Percentiles rank a stretch among this genome's conserved stretches.
These are phyloP conservation scores for Alternaria incomplexa DNA, from an alignment of 2,329 filamentous ascomycete genomes.

Conservation along the genomic window DNA sequence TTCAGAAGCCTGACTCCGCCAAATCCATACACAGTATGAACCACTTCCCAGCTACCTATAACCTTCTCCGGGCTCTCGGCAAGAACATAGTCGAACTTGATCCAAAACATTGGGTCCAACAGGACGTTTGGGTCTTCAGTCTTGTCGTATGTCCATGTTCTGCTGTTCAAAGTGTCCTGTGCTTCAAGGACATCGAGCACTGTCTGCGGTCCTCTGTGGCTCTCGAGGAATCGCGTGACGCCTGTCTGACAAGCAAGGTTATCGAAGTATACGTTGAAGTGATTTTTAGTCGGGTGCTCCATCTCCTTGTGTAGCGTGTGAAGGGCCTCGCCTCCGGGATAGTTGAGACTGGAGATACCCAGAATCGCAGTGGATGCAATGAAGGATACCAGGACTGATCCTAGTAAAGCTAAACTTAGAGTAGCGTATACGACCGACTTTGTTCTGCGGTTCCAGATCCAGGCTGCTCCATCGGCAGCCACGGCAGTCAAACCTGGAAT, in stretches of 20 bases:
- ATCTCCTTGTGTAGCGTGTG: slow-evolving; percentile 47
- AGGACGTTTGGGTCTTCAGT: slow-evolving; percentile 59
- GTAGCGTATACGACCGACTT: slow-evolving; percentile 66
- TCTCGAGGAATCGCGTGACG: slow-evolving; percentile 63
- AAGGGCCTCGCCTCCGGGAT: slow-evolving; percentile 87
- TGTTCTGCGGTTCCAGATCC: slow-evolving; percentile 64
- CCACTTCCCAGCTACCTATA: slow-evolving; percentile 60
- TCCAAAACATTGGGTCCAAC: slow-evolving; percentile 62
- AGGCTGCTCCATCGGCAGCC: slow-evolving; percentile 74
- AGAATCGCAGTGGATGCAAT: slow-evolving; percentile 70
- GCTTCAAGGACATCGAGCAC: slow-evolving; percentile 32
- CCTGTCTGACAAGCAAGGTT: slow-evolving; percentile 69
- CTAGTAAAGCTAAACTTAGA: slow-evolving; percentile 61
- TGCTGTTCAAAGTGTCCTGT: slow-evolving; percentile 23
- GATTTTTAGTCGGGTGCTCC: slow-evolving; percentile 14
- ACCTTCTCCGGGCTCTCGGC: slow-evolving; percentile 58
- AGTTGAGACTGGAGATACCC: slow-evolving; percentile 84
- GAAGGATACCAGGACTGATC: slow-evolving; percentile 67
- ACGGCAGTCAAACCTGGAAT: slow-evolving; percentile 81
- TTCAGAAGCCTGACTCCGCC: slow-evolving; percentile 57
- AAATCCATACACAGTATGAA: slow-evolving; percentile 59
- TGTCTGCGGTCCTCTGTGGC: slow-evolving; percentile 36
- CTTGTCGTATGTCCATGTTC: slow-evolving; percentile 65
- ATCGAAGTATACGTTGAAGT: slow-evolving; percentile 59
- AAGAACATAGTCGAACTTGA: slow-evolving; percentile 64